Base-by-base conservation (phyloP, 139 green algal genomes). In the Diplosphaera chodatii region DNA sequence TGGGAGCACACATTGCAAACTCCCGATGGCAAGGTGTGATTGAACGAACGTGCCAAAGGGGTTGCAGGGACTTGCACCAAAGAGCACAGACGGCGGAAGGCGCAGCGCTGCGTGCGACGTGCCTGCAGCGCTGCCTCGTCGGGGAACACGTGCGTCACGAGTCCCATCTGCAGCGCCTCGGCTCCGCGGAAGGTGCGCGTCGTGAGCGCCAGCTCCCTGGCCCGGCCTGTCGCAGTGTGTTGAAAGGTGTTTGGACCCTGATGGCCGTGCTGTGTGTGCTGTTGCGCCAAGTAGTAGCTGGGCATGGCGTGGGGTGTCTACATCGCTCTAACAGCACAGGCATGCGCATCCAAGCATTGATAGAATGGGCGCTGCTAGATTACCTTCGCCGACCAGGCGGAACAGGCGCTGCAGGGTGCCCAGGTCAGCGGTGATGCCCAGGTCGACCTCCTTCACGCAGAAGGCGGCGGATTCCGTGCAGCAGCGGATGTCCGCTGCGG, bases 391-490 rank as follows among this genome's bases (percentile, higher is more conserved):
- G 3, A 98, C 82, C 55, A 98, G 86, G 27, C 41, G 3, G 4
- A 89, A 91, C 40, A 98, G 84, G 0, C 93, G 81, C 75, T 98
- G 93, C 74, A 98, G 77, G 3, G 86, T 92, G 31, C 92, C 93
- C 67, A 98, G 76, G 82, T 98, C 93, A 13, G 93, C 93, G 1
- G 87, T 82, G 40, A 97, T 93, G 20, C 68, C 93, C 40, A 97
- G 56, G 68, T 98, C 93, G 16, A 96, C 88, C 77, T 98, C 93
- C 87, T 93, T 82, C 34, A 97, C 92, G 20, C 68, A 91, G 40
- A 97, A 62, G 67, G 97, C 91, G 16, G 96, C 88, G 75, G 97
- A 93, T 86, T 92, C 27, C 27, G 62, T 66, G 75, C 79, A 89
- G 28, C 91, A 74, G 3, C 93, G 78, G 22, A 98, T 78, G 81